Evolutionary conservation across 768 basidiomycete species (phyloP), one percentile per base, ranked within the genome.

Genomic region (Podaxis carcinomalis): DNA sequence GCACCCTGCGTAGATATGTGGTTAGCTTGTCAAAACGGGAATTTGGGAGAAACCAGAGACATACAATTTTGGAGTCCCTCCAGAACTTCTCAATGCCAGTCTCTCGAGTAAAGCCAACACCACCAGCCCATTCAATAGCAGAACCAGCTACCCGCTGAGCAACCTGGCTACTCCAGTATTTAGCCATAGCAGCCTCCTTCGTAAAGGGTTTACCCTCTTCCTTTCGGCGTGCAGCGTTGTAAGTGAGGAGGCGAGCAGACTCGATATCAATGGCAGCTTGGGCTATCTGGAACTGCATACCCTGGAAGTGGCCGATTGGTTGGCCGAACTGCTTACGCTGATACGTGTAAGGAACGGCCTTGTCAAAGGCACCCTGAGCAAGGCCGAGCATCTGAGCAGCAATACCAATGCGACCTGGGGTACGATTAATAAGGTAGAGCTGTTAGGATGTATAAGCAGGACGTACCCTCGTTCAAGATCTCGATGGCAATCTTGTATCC

Each of bases 361-460:
- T 93, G 76, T 95, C 87, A 70, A 98, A 99, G 1, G 94, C 95
- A 23, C 96, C 97, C 69, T 98, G 95, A 1, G 97, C 97, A 32
- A 98, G 87, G 14, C 97, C 97, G 57, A 99, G 81, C 97, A 98
- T 98, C 75, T 99, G 97, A 0, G 93, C 96, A 16, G 96, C 97
- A 64, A 98, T 98, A 35, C 96, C 96, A 67, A 98, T 96, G 61
- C 96, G 92, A 58, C 91, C 95, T 75, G 10, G 50, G 27, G 51
- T 23, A 44, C 44, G 19, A 46, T 66, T 16, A 64, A 47, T 35
- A n/a, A 44, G 4, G 13, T 14, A 21, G 16, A 49, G 14, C 13
- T 14, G 25, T 46, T 35, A 9, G 23, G 9, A 21, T 57, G 21
- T 32, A 44, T 37, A 42, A 21, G 23, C 27, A 42, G 11, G 9